Conservation (phyloP, 2,329 filamentous ascomycete genomes). For the Penicillium verrucosum region DNA sequence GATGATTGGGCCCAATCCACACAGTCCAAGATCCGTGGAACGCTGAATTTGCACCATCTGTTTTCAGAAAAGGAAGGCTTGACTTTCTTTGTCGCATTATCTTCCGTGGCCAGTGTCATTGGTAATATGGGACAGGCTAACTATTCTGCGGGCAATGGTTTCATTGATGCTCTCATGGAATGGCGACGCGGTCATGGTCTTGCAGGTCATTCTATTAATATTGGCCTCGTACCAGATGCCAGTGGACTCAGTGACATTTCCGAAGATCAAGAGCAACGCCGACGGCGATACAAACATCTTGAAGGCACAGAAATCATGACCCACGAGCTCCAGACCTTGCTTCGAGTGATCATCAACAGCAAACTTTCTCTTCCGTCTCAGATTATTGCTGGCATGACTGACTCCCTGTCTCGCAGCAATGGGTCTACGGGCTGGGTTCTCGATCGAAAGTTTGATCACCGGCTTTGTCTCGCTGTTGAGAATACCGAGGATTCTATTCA, state of each 20-base stretch:
- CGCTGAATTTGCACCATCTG: constrained; percentile 15
- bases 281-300: constrained; percentile 19
- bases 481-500: constrained; percentile 3
- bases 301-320: constrained; percentile 22
- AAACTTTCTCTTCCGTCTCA: constrained; percentile 16
- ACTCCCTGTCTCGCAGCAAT: constrained; percentile 15
- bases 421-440: constrained; percentile 14
- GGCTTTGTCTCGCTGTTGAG: constrained; percentile 9
- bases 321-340: constrained; percentile 17
- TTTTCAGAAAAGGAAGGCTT: constrained; percentile 13
- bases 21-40: constrained; percentile 14
- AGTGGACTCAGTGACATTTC: constrained; percentile 20
- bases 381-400: constrained; percentile 21
- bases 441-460: constrained; percentile 24
- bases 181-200: constrained; percentile 15
- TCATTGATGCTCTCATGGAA: constrained; percentile 21
- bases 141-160: constrained; percentile 54
- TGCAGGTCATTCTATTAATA: constrained; percentile 18
- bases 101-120: constrained; percentile 55
- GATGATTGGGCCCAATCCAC: constrained; percentile 14
- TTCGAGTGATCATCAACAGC: constrained; percentile 18
- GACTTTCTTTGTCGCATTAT: constrained; percentile 53
- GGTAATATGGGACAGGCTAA: constrained; percentile 59
- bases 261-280: constrained; percentile 18
- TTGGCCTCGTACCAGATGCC: constrained; percentile 24